phyloP scores from a whole-genome alignment of 768 basidiomycete species.

The Antrodiella citrinella region DNA sequence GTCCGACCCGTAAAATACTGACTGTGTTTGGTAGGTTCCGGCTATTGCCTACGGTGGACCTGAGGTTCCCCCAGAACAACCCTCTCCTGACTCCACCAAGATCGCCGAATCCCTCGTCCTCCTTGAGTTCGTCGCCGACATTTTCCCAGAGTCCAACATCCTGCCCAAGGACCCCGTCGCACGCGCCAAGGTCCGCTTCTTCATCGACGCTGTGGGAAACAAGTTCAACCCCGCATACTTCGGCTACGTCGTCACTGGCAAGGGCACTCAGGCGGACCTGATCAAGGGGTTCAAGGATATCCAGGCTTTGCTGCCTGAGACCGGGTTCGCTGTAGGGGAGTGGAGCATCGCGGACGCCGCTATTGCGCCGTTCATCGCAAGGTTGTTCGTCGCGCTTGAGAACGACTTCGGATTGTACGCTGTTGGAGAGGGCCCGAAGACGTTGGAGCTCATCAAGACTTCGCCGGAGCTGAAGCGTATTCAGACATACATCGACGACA shows the following conservation, averaged over 20 bases:
- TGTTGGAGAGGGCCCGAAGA: conserved; percentile 37
- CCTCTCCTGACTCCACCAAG: conserved; percentile 53
- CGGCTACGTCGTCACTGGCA: conserved; percentile 26
- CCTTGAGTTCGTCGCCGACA: conserved; percentile 59
- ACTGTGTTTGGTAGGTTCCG: conserved; percentile 45
- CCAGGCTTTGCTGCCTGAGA: conserved; percentile 40
- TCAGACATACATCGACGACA: conserved; percentile 36
- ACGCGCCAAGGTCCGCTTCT: conserved; percentile 55
- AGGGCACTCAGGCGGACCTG: conserved; percentile 34
- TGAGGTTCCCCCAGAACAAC: conserved; percentile 41
- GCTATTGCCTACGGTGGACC: conserved; percentile 59
- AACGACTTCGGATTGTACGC: conserved; percentile 47
- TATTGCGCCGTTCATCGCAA: conserved; percentile 52
- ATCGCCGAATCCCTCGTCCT: conserved; percentile 59
- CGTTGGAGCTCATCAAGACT: conserved; percentile 31
- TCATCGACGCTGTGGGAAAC: conserved; percentile 46
- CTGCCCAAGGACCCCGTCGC: conserved; percentile 48
- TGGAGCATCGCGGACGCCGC: conserved; percentile 62
- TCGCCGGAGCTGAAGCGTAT: conserved; percentile 43
- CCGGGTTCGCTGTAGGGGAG: conserved; percentile 35
- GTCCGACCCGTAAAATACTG: background rate
- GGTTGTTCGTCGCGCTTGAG: conserved; percentile 34
- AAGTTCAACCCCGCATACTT: conserved; percentile 34
- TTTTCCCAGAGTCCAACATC: conserved; percentile 39
- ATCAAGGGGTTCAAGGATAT: conserved; percentile 36